Conservation (phyloP, 2,329 filamentous ascomycete genomes). For the Penicillium sp. region DNA sequence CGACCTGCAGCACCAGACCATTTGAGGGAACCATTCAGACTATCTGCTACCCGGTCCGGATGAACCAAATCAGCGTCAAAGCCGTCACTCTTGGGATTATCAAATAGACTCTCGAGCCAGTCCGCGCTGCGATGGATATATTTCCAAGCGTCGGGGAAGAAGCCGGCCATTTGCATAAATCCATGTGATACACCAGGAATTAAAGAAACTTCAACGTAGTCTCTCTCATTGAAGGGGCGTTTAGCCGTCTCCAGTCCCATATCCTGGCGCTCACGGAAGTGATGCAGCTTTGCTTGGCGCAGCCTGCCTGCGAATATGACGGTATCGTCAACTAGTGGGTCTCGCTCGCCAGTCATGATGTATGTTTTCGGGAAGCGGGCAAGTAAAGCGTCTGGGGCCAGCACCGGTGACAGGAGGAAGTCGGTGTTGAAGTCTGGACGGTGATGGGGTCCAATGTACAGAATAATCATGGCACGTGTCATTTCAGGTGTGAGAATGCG, state of each 20-base stretch:
- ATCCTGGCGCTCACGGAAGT: conserved; percentile 57
- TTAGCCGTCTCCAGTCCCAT: conserved; percentile 53
- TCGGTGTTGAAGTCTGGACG: conserved; percentile 90
- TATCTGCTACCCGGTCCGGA: conserved; percentile 2
- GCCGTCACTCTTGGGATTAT: conserved; percentile 23
- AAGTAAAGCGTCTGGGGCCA: conserved; percentile 81
- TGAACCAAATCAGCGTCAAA: conserved; percentile 18
- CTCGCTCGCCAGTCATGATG: conserved; percentile 90
- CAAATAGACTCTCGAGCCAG: conserved; percentile 81
- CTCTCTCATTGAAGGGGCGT: conserved; percentile 66
- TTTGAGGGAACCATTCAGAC: background rate
- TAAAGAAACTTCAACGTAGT: conserved; percentile 76
- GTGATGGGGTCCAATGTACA: conserved; percentile 92
- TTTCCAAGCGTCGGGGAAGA: conserved; percentile 89
- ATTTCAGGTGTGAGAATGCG: conserved; percentile 92
- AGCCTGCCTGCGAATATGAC: conserved; percentile 91
- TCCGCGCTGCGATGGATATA: conserved; percentile 74
- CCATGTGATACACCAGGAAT: conserved; percentile 90
- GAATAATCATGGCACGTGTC: conserved; percentile 98
- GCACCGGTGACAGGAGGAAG: conserved; percentile 83
- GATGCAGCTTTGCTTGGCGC: conserved; percentile 69
- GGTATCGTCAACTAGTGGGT: conserved; percentile 93
- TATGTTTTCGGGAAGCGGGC: conserved; percentile 90
- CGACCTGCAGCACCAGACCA: background rate
- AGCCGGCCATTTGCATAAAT: conserved; percentile 83